Conservation (phyloP, 805 yeast species). For the Saccharomycopsis sp. region DNA sequence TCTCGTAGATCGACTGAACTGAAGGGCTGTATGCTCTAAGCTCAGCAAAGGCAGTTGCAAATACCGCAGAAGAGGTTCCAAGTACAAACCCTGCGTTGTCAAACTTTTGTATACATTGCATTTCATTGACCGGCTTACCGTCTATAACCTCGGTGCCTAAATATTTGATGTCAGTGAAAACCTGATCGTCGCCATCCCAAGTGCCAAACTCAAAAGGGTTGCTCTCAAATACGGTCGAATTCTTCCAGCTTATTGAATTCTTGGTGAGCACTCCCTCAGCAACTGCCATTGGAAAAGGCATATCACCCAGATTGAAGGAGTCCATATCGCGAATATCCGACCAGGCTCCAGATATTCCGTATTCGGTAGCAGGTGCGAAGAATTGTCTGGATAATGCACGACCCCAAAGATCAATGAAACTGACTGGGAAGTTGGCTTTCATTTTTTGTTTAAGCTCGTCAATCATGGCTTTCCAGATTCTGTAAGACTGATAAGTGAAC, state of each 20-base stretch:
- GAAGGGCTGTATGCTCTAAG: constrained; percentile 31
- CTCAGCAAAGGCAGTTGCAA: constrained; percentile 41
- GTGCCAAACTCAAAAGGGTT: constrained; percentile 75
- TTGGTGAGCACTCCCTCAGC: constrained; percentile 53
- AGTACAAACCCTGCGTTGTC: constrained; percentile 78
- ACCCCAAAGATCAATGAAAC: constrained; percentile 76
- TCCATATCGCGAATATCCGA: constrained; percentile 52
- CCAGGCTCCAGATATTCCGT: constrained; percentile 57
- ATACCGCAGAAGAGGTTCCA: constrained; percentile 84
- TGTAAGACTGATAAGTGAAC: constrained; percentile 38
- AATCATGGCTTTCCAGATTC: constrained; percentile 13
- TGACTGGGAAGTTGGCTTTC: constrained; percentile 57
- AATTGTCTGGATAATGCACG: constrained; percentile 66
- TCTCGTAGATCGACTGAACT: constrained; percentile 52
- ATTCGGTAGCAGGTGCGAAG: constrained; percentile 49
- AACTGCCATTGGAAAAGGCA: constrained; percentile 67
- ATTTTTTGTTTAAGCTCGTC: constrained; percentile 46
- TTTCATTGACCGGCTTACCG: constrained; percentile 45
- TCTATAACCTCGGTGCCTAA: constrained; percentile 57
- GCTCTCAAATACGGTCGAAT: constrained; percentile 40
- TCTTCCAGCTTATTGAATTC: constrained; percentile 27
- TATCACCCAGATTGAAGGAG: constrained; percentile 50
- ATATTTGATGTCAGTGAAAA: constrained; percentile 62
- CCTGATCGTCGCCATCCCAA: constrained; percentile 71
- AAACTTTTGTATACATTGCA: constrained; percentile 54